Conservation (phyloP, 1,284 basidiomycete genomes). For the Puccinia coronata region DNA sequence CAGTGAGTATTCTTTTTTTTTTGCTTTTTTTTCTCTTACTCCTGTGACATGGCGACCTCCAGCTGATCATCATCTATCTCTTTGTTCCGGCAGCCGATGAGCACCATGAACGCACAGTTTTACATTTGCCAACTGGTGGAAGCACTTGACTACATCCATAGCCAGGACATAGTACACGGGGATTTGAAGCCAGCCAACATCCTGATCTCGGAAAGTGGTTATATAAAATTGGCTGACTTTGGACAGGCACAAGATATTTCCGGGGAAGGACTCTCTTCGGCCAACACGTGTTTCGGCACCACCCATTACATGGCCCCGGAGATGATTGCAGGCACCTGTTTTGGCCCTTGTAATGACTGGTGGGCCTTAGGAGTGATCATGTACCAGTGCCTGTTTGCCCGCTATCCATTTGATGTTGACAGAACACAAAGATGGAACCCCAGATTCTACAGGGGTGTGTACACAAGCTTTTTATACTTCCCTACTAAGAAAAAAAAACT, state of each 20-base stretch:
- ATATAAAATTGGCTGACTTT: slow-evolving; percentile 25
- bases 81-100: slow-evolving; percentile 1
- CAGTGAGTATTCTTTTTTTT: not conserved
- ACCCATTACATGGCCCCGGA: slow-evolving; percentile 25
- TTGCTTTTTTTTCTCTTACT: not conserved
- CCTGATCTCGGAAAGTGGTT: not conserved
- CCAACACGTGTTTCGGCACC: not conserved
- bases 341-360: slow-evolving; percentile 11
- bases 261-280: not conserved
- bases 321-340: not conserved
- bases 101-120: not conserved
- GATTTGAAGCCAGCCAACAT: slow-evolving; percentile 28
- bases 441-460: not conserved
- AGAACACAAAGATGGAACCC: not conserved
- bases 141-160: slow-evolving; percentile 15
- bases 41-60: no score
- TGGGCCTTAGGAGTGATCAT: slow-evolving; percentile 28
- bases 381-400: not conserved
- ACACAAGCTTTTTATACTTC: not conserved
- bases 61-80: no score
- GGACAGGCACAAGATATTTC: not conserved
- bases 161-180: not conserved
- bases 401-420: slow-evolving; percentile 11
- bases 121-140: slow-evolving; percentile 8
- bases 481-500: no score